phyloP scores from a whole-genome alignment of 768 basidiomycete genomes.

The Lactarius hatsudake region DNA sequence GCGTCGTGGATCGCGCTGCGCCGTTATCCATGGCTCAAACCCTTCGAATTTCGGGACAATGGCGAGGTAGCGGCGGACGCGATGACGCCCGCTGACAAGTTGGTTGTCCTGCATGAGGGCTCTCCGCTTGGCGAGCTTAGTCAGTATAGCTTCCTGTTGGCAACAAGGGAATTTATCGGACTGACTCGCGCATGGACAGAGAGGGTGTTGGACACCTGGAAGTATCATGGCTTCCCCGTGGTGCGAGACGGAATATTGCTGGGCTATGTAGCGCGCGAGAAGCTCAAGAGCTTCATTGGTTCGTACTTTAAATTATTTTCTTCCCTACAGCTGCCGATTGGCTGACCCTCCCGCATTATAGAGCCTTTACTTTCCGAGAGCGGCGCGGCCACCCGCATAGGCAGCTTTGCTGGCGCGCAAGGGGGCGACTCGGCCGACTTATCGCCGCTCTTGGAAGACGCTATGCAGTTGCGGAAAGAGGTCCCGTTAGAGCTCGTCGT shows the following conservation, averaged over 20 bases:
- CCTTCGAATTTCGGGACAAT: constrained; percentile 60
- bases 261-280: constrained; percentile 61
- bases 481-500: constrained; percentile 70
- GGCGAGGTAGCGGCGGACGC: constrained; percentile 59
- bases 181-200: constrained; percentile 32
- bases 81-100: constrained; percentile 52
- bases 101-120: constrained; percentile 43
- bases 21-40: constrained; percentile 68
- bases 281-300: constrained; percentile 43
- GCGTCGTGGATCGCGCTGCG: constrained; percentile 70
- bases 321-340: not conserved
- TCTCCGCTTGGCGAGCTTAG: constrained; percentile 51
- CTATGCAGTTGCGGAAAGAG: constrained; percentile 62
- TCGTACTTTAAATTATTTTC: not conserved
- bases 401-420: constrained; percentile 6
- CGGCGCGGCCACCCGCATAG: constrained; percentile 12
- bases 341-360: constrained; percentile 14
- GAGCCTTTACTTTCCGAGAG: constrained; percentile 11
- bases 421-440: constrained; percentile 30
- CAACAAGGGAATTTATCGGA: not conserved
- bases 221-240: constrained; percentile 66
- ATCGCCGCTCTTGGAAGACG: constrained; percentile 40
- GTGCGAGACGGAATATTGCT: constrained; percentile 49
- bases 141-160: constrained; percentile 25
- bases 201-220: constrained; percentile 41